A percentile compares a stretch with the other conserved stretches of the same genome.
Conservation (phyloP, 768 basidiomycete genomes). For the Hygrophorus russula region DNA sequence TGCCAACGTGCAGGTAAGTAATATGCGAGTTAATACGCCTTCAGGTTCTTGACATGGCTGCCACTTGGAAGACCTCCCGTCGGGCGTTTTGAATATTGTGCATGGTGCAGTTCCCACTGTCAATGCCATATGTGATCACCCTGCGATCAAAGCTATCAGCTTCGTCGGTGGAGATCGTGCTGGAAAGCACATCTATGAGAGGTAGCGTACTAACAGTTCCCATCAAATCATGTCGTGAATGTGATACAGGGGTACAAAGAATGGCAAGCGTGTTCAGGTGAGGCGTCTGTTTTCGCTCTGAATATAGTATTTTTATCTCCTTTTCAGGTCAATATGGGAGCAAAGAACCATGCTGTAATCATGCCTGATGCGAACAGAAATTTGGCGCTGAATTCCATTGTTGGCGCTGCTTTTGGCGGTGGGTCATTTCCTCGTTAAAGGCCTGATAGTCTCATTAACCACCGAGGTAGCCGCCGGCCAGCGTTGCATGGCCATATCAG, state of each 20-base stretch:
- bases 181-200: slow-evolving; percentile 87
- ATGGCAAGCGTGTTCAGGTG: slow-evolving; percentile 84
- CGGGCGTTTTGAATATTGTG: slow-evolving; percentile 84
- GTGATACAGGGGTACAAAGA: slow-evolving; percentile 54
- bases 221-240: slow-evolving; percentile 2
- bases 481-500: slow-evolving; percentile 94
- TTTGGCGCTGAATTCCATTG: slow-evolving; percentile 79
- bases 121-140: slow-evolving; percentile 88
- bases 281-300: slow-evolving; percentile 3
- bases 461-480: slow-evolving; percentile 73
- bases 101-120: slow-evolving; percentile 88
- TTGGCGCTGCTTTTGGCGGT: slow-evolving; percentile 92
- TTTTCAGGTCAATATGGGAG: slow-evolving; percentile 60
- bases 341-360: slow-evolving; percentile 89
- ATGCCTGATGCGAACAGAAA: slow-evolving; percentile 97
- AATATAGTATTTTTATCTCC: not conserved
- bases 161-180: slow-evolving; percentile 94
- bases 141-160: slow-evolving; percentile 85
- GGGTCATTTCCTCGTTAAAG: slow-evolving; percentile 9
- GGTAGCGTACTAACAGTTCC: slow-evolving; percentile 26
- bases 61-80: slow-evolving; percentile 47
- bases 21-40: not conserved
- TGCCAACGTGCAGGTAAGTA: slow-evolving; percentile 68
- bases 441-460: slow-evolving; percentile 2
- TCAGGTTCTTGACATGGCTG: slow-evolving; percentile 2